Conservation (phyloP, 2,329 filamentous ascomycete species). For the Beauveria sp. region DNA sequence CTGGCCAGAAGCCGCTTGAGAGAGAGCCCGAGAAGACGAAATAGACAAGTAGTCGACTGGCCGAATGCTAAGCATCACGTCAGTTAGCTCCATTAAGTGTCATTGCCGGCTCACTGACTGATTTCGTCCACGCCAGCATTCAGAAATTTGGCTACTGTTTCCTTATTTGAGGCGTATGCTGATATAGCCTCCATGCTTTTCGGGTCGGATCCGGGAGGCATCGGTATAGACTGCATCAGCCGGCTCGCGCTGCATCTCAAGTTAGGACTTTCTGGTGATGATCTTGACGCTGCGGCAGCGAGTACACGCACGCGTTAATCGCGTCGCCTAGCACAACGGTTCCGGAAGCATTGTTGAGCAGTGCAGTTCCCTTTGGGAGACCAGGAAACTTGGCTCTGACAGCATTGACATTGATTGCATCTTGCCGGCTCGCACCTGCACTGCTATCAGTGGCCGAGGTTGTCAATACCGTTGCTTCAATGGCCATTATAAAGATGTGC, state of each 20-base stretch:
- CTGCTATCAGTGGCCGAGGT: too few species aligned
- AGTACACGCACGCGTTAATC: background rate
- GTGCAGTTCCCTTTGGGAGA: background rate
- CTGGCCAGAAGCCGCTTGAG: background rate
- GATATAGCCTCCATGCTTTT: background rate
- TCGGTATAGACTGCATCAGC: slow-evolving; percentile 10
- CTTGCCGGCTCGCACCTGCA: background rate
- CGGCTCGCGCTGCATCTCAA: background rate
- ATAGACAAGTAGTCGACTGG: background rate
- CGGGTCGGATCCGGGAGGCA: background rate
- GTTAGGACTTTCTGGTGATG: background rate
- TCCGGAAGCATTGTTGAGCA: slow-evolving; percentile 10
- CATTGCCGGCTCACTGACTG: background rate
- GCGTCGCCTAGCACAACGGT: slow-evolving; percentile 1
- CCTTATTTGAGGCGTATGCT: background rate
- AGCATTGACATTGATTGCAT: background rate
- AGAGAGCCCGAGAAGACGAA: background rate
- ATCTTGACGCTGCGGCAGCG: background rate
- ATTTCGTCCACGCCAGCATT: background rate
- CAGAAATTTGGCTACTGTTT: background rate
- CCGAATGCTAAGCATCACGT: background rate
- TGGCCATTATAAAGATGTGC: background rate
- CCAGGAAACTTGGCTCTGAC: background rate
- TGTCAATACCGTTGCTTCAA: background rate
- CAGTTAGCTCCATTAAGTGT: background rate